Evolutionary conservation across 2,329 filamentous ascomycete genomes (phyloP), one percentile per base, ranked within the genome.

Genomic region (Cladophialophora psammophila): DNA sequence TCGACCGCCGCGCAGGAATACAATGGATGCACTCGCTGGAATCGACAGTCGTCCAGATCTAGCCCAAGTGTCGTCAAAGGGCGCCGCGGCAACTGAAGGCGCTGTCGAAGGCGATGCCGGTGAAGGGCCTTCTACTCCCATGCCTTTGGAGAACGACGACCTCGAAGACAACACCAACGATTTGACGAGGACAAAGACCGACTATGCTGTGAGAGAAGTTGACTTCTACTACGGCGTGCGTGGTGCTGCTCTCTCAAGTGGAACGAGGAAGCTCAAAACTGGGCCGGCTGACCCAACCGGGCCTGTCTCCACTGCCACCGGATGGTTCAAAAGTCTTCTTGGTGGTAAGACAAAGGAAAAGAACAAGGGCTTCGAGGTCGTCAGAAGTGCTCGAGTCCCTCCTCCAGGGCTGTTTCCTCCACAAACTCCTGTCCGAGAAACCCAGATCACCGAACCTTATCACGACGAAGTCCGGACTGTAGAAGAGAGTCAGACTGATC

Each of bases 211-310:
- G 0, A 90, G 95, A 64, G 95, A 99, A 78, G 93, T 96, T 0
- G 95, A 99, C 77, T 97, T 97, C 74, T 98, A 98, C 79, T 98
- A 99, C 74, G 91, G 93, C 9, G 91, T 96, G 18, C 88, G 95
- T 38, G 95, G 95, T 0, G 92, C 93, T 20, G 93, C 94, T 0
- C 81, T 98, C 12, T 94, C 93, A 1, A 91, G 93, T 67, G 91
- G 91, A 0, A 93, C 91, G 20, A 87, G 95, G 58, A 94, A 92
- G 76, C 83, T 97, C 59, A 94, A 95, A 74, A 99, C 95, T 4
- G 95, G 95, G 0, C 95, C 95, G 2, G 93, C 94, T 8, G 94
- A 99, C 80, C 95, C 95, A 0, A 97, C 94, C 42, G 92, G 94
- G 0, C 93, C 94, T 0, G 91, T 97, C 20, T 91, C 93, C 1